phyloP scores from a whole-genome alignment of 2,329 filamentous ascomycete genomes.

The Elsinoe fawcettii region DNA sequence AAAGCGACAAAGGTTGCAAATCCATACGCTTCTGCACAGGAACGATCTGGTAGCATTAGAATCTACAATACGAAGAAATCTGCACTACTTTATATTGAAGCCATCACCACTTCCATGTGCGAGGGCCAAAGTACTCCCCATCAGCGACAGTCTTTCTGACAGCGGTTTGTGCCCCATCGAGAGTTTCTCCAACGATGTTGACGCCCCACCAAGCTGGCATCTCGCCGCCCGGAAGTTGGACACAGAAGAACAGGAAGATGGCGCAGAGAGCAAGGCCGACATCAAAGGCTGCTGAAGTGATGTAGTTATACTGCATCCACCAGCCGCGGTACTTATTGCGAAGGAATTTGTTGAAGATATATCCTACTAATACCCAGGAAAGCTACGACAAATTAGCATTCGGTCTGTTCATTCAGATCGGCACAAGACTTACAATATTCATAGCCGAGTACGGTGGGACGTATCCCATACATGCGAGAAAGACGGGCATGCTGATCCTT shows the following conservation, averaged over 20 bases:
- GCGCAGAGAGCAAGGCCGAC: slow-evolving; percentile 76
- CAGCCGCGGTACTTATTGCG: slow-evolving; percentile 61
- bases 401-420: no score
- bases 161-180: slow-evolving; percentile 18
- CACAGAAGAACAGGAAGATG: slow-evolving; percentile 79
- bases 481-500: slow-evolving; percentile 47
- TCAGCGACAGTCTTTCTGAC: slow-evolving; percentile 44
- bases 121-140: slow-evolving; percentile 59
- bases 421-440: slow-evolving; percentile 40
- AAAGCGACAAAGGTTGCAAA: no score
- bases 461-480: slow-evolving; percentile 76
- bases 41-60: no score
- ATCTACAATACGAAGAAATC: no score
- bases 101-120: slow-evolving; percentile 22
- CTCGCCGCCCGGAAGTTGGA: slow-evolving; percentile 69
- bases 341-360: slow-evolving; percentile 71
- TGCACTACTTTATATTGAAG: no score
- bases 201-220: slow-evolving; percentile 81
- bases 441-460: slow-evolving; percentile 75
- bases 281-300: slow-evolving; percentile 72
- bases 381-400: slow-evolving; percentile 46
- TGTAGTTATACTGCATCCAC: slow-evolving; percentile 93
- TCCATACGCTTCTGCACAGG: no score
- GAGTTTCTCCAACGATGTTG: slow-evolving; percentile 44
- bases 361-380: slow-evolving; percentile 79